phyloP scores from a whole-genome alignment of 116 monocot species.

The Trichopus zeylanicus region DNA sequence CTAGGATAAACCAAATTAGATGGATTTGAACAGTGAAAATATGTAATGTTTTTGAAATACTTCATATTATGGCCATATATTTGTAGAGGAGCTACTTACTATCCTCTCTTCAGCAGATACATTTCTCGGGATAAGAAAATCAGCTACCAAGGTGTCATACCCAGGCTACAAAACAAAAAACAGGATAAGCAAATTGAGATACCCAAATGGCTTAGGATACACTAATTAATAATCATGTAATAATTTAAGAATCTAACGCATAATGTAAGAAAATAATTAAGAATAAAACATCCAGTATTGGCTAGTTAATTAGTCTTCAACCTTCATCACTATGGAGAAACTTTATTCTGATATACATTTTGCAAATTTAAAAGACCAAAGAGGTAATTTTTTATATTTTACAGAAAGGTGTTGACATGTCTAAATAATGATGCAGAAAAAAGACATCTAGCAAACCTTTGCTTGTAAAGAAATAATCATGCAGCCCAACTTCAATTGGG shows the following conservation, averaged over 20 bases:
- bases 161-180: conserved; percentile 23
- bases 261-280: no score
- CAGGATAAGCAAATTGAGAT: background rate
- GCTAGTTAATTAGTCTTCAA: no score
- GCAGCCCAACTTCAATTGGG: conserved; percentile 19
- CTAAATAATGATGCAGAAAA: no score
- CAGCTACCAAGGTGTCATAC: conserved; percentile 38
- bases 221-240: no score
- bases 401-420: no score
- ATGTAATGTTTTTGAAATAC: background rate
- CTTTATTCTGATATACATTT: no score
- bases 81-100: conserved; percentile 17
- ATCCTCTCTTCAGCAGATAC: conserved; percentile 25
- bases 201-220: no score
- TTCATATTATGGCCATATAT: background rate
- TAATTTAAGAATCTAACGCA: no score
- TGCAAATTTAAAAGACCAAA: no score
- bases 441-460: conserved; percentile 22
- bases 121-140: conserved; percentile 33
- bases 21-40: background rate
- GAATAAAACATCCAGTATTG: no score
- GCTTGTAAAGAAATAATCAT: conserved; percentile 42
- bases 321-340: no score
- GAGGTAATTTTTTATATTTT: no score
- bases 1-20: background rate